phyloP scores from a whole-genome alignment of 2,329 filamentous ascomycete genomes.

The Colletotrichum orbiculare region DNA sequence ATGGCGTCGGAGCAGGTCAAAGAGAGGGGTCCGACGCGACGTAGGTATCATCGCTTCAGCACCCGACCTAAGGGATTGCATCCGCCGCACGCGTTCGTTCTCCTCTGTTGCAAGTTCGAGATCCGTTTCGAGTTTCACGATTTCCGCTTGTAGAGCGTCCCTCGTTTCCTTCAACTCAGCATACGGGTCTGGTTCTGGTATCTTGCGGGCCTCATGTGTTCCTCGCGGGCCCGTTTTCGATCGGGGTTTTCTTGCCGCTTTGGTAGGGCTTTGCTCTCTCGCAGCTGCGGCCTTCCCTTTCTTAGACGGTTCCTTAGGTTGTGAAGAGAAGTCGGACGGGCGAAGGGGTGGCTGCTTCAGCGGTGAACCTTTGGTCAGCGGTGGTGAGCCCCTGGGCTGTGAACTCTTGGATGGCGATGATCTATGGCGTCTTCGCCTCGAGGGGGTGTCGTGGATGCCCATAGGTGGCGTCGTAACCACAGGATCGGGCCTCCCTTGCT shows the following conservation, averaged over 20 bases:
- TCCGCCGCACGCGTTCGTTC: slow-evolving; percentile 63
- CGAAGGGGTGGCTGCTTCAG: slow-evolving; percentile 56
- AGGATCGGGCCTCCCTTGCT: slow-evolving; percentile 60
- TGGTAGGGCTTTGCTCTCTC: slow-evolving; percentile 11
- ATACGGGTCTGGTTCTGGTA: slow-evolving; percentile 55
- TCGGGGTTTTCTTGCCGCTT: slow-evolving; percentile 7
- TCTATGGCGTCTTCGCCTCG: slow-evolving; percentile 58
- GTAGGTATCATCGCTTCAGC: slow-evolving; percentile 42
- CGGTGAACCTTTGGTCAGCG: slow-evolving; percentile 58
- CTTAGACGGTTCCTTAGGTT: slow-evolving; percentile 31
- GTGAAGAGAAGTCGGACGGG: slow-evolving; percentile 37
- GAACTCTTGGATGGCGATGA: slow-evolving; percentile 52
- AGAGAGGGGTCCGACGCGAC: slow-evolving; percentile 50
- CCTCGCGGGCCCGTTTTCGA: slow-evolving; percentile 17
- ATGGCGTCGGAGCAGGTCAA: slow-evolving; percentile 54
- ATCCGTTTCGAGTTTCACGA: slow-evolving; percentile 68
- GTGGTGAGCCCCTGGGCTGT: no score
- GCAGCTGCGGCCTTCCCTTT: slow-evolving; percentile 30
- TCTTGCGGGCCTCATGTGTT: slow-evolving; percentile 53
- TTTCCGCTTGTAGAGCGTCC: slow-evolving; percentile 65
- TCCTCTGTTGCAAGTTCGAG: slow-evolving; percentile 67
- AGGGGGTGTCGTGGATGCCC: slow-evolving; percentile 71
- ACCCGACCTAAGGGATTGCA: slow-evolving; percentile 51
- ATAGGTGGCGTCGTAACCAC: slow-evolving; percentile 65
- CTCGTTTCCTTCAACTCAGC: slow-evolving; percentile 62